Percentiles rank a stretch among this genome's conserved stretches.
phyloP scores from a whole-genome alignment of 352 stramenopile species.

The Pythium aristosporum region DNA sequence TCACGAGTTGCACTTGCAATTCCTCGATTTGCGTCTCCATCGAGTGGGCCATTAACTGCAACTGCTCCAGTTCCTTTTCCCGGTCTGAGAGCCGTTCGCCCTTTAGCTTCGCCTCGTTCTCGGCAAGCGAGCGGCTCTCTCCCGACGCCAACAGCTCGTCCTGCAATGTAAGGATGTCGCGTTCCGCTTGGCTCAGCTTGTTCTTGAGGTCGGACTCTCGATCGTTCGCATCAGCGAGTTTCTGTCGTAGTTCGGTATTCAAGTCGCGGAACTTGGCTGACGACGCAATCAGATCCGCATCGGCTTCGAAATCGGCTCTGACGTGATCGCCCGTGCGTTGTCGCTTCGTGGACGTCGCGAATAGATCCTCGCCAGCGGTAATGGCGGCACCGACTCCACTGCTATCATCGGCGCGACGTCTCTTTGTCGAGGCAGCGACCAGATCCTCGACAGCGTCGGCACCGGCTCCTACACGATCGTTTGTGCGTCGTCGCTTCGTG shows the following conservation, averaged over 20 bases:
- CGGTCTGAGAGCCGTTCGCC: slow-evolving; percentile 10
- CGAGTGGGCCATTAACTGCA: not conserved
- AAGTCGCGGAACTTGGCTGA: slow-evolving; percentile 13
- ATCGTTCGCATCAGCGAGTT: slow-evolving; percentile 12
- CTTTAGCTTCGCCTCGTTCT: slow-evolving; percentile 14
- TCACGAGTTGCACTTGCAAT: slow-evolving; percentile 1
- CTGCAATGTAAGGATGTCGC: not conserved
- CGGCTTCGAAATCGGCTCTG: not conserved
- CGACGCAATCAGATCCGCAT: not conserved
- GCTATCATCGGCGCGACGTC: too few species aligned
- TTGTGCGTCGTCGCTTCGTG: too few species aligned
- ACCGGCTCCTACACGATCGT: too few species aligned
- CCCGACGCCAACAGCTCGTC: slow-evolving; percentile 14
- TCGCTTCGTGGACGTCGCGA: too few species aligned
- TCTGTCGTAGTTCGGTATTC: slow-evolving; percentile 18
- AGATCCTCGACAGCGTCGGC: too few species aligned
- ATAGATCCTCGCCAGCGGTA: too few species aligned
- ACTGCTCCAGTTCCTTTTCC: slow-evolving; percentile 12
- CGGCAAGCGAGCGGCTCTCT: slow-evolving; percentile 1
- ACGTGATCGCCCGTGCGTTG: slow-evolving; percentile 2
- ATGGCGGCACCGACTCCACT: too few species aligned
- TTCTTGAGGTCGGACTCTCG: slow-evolving; percentile 20
- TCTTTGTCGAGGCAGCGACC: too few species aligned
- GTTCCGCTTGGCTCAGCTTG: slow-evolving; percentile 3
- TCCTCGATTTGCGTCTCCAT: slow-evolving; percentile 1